A percentile compares a stretch with the other conserved stretches of the same genome.
Evolutionary conservation across 108 stramenopile genomes (phyloP).

Genomic region (Cyclostephanos tholiformis): DNA sequence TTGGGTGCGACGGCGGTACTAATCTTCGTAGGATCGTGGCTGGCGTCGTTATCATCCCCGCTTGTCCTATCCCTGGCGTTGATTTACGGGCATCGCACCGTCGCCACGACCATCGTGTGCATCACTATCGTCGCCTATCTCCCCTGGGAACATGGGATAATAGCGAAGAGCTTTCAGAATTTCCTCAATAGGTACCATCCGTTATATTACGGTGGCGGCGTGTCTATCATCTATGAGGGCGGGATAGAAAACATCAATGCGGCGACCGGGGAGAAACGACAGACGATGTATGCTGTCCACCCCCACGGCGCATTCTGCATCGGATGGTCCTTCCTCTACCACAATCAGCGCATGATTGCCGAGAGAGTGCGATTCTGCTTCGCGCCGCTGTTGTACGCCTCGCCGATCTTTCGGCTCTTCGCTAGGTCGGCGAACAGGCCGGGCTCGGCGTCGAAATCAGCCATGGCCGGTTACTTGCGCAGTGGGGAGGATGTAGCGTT

Average conservation of each 20-base stretch:
- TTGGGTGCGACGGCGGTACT: constrained; percentile 26
- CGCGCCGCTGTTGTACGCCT: constrained; percentile 53
- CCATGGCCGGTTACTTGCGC: constrained; percentile 41
- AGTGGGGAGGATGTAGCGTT: constrained; percentile 50
- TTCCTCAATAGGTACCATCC: constrained; percentile 28
- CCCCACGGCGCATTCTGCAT: constrained; percentile 69
- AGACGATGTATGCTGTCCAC: constrained; percentile 58
- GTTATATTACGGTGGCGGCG: constrained; percentile 34
- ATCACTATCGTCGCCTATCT: constrained; percentile 49
- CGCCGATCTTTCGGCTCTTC: constrained; percentile 65
- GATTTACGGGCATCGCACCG: constrained; percentile 10
- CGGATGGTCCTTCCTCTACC: constrained; percentile 57
- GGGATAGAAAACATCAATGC: constrained; percentile 30
- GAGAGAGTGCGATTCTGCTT: constrained; percentile 57
- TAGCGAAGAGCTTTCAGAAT: constrained; percentile 17
- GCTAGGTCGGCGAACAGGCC: constrained; percentile 48
- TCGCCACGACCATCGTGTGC: constrained; percentile 24
- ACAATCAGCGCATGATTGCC: constrained; percentile 28
- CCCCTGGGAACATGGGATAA: constrained; percentile 51
- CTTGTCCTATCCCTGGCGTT: constrained; percentile 25
- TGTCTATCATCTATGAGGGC: constrained; percentile 41
- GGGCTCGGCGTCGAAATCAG: constrained; percentile 45
- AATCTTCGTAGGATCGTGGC: constrained; percentile 37
- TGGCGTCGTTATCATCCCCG: constrained; percentile 32
- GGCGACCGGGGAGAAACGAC: constrained; percentile 18